Evolutionary conservation across 306 rosid genomes (phyloP).

Genomic region (Oemleria cerasiformis): DNA sequence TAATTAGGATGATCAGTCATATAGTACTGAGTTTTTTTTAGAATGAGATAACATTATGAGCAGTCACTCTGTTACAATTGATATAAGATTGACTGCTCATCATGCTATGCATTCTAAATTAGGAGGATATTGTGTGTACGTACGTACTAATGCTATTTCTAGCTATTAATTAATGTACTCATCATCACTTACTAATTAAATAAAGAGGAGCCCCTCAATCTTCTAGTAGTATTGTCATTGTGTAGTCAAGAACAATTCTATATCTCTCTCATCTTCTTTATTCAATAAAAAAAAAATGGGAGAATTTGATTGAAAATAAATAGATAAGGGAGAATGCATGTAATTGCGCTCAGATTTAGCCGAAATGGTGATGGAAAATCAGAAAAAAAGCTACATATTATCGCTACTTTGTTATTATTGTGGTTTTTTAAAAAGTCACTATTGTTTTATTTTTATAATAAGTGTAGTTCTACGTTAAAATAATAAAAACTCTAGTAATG

Average conservation of each 20-base stretch:
- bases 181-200: not conserved
- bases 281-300: not conserved
- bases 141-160: constrained; percentile 1
- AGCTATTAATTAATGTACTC: not conserved
- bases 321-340: too few relatives aligned
- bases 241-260: not conserved
- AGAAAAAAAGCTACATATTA: too few relatives aligned
- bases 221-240: not conserved
- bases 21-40: constrained; percentile 4
- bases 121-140: not conserved
- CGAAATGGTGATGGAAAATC: too few relatives aligned
- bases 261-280: not conserved
- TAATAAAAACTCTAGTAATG: too few relatives aligned
- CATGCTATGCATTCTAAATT: constrained; percentile 52
- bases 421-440: too few relatives aligned
- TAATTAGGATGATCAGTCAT: not conserved
- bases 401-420: too few relatives aligned
- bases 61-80: constrained; percentile 50
- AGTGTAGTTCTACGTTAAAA: too few relatives aligned
- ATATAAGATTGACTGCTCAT: constrained; percentile 65
- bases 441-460: too few relatives aligned
- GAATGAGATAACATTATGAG: constrained; percentile 58
- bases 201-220: not conserved
- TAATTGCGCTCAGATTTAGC: too few relatives aligned
- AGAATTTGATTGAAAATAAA: too few relatives aligned